Evolutionary conservation across 495 filamentous ascomycete species (phyloP), one percentile per base, ranked within the genome.

Genomic region (Lasiosphaeris hirsuta): DNA sequence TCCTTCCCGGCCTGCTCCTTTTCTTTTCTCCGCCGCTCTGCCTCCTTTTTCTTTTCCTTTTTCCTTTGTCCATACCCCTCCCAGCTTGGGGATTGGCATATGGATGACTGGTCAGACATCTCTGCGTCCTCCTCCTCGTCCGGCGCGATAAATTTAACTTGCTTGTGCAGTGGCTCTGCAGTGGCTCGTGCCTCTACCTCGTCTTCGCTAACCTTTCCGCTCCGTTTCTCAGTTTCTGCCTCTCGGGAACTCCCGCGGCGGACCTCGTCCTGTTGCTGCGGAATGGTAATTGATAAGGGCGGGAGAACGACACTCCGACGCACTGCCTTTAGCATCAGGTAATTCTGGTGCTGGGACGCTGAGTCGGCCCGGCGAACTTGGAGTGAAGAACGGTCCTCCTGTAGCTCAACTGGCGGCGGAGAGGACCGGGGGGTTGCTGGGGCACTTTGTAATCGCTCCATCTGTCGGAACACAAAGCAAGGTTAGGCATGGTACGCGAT

Each of bases 71-170:
- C 68, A 56, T 78, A 74, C 44, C 75, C 72, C 48, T 80, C 80
- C 80, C 80, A 81, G 48, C 77, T 81, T 11, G 80, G 80, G 4
- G 80, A 83, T 48, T 81, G 79, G 52, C 80, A 83, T 44, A 83
- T 81, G 2, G 79, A 81, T 13, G 77, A 79, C 37, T 75, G 69
- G 47, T 77, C 77, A 8, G 78, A 79, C 66, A 69, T 68, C 52
- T 71, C 69, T 43, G 64, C 67, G 35, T 67, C 68, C 10, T 74
- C 69, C 35, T 69, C 70, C 10, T 74, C 69, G 38, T 69, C 70
- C 9, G 75, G 66, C 1, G 70, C 56, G 7, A 65, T 51, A 19
- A 77, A 78, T 35, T 74, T 75, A 51, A 78, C 75, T 35, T 75
- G 71, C 62, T 76, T 78, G 6, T 69, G 64, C n/a, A 58, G 36